A percentile compares a stretch with the other conserved stretches of the same genome.
Evolutionary conservation across 2,329 filamentous ascomycete species (phyloP).

Genomic region (Claviceps digitariae): DNA sequence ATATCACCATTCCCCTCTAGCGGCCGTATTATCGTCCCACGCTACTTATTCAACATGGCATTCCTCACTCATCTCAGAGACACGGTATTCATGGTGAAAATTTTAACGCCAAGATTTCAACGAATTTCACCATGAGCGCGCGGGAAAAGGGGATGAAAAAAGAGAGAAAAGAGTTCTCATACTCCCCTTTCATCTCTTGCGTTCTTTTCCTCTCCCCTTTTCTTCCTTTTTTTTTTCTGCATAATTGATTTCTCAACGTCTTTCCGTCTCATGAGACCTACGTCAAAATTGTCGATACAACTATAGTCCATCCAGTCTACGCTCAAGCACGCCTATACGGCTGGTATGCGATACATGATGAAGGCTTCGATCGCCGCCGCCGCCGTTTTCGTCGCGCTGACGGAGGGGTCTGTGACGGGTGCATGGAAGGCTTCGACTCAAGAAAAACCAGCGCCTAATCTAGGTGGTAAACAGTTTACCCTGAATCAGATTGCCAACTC

Average conservation of each 20-base stretch:
- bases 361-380: conserved; percentile 5
- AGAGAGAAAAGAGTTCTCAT: too few relatives aligned
- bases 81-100: not conserved
- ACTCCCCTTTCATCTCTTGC: too few relatives aligned
- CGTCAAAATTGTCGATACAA: not conserved
- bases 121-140: not conserved
- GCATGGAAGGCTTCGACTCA: not conserved
- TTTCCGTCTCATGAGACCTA: not conserved
- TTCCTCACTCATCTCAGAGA: not conserved
- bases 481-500: conserved; percentile 22
- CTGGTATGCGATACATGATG: not conserved
- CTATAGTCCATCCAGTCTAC: not conserved
- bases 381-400: conserved; percentile 3
- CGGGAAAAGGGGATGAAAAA: not conserved
- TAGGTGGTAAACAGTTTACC: conserved; percentile 10
- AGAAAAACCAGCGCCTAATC: not conserved
- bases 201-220: not conserved
- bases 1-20: not conserved
- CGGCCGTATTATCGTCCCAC: not conserved
- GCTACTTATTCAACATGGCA: not conserved
- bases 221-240: not conserved
- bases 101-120: not conserved
- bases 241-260: not conserved
- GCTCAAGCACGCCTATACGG: not conserved
- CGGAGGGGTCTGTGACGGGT: conserved; percentile 3